phyloP scores from a whole-genome alignment of 1,284 basidiomycete species.

The Melanopsichium pennsylvanicum region DNA sequence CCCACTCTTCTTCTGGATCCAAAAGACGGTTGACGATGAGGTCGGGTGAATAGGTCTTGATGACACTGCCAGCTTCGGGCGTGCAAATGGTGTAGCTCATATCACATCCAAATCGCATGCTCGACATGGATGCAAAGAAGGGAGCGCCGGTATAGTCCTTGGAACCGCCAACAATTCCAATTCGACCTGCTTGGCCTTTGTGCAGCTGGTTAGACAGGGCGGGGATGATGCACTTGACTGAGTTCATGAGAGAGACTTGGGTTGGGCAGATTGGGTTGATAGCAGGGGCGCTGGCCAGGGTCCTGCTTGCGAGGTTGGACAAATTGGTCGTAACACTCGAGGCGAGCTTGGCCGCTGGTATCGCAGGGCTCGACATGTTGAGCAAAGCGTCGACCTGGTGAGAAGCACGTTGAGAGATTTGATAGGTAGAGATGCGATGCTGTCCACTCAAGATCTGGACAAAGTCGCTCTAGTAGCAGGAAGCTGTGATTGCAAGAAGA shows the following conservation, averaged over 20 bases:
- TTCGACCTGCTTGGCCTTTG: slow-evolving; percentile 95
- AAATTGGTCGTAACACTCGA: slow-evolving; percentile 9
- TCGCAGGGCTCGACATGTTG: slow-evolving; percentile 22
- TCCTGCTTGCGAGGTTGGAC: slow-evolving; percentile 9
- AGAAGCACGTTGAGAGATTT: no score
- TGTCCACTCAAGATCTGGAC: no score
- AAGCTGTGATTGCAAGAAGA: no score
- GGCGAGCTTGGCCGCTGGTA: slow-evolving; percentile 18
- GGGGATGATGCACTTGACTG: slow-evolving; percentile 79
- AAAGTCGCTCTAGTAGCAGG: no score
- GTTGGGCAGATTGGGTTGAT: no score
- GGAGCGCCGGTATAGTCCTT: slow-evolving; percentile 96
- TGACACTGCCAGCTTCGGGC: slow-evolving; percentile 81
- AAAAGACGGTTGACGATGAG: slow-evolving; percentile 94
- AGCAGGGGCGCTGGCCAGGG: neutral
- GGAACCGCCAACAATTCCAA: slow-evolving; percentile 91
- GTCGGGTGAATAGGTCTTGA: slow-evolving; percentile 93
- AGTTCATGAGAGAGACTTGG: slow-evolving; percentile 18
- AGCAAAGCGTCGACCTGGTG: neutral
- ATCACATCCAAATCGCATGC: slow-evolving; percentile 75
- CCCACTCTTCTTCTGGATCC: slow-evolving; percentile 48
- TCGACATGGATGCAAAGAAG: slow-evolving; percentile 71
- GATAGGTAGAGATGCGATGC: no score
- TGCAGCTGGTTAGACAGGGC: slow-evolving; percentile 83
- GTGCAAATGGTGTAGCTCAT: slow-evolving; percentile 96